Base-by-base conservation (phyloP, 306 rosid genomes). In the Prinsepia uniflora region DNA sequence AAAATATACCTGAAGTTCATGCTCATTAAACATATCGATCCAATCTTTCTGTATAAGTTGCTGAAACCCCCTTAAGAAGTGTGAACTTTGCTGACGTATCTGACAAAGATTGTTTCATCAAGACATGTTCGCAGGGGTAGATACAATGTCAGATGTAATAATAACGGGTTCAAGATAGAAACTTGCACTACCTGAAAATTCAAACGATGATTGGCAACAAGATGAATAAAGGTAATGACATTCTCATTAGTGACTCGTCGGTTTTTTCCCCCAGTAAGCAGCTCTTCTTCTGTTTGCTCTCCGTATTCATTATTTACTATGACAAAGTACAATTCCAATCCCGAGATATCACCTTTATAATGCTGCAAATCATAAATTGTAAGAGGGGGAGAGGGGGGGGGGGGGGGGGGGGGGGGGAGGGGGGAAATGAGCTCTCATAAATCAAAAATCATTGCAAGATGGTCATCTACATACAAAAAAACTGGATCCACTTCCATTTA, bases 21-120 rank as follows among this genome's bases (percentile, higher is more conserved):
- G 97, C 84, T 94, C 99, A 69, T 94, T 91, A 62, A 94, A 94
- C 97, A 94, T 89, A 75, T 94, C 96, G 34, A 94, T 94, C 99
- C 97, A 91, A 78, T 87, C 95, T 87, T 87, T 94, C 87, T 81
- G 99, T 83, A 94, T 78, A 78, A 94, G 99, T 80, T 83, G 97
- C 85, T 91, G 96, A 85, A 94, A 94, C 52, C 99, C 99, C 88
- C 90, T 91, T 82, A 94, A 82, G 81, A 94, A 94, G 84, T 91
- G 96, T 65, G 92, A 88, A 84, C 98, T 94, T 90, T 94, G 98
- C 74, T 93, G 98, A 62, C 94, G 92, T 73, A 93, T 93, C 98
- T 93, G 91, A 67, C 75, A 75, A 53, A 47, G 46, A 63, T 30
- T 3, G 7, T 5, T 11, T 60, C 49, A 24, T 44, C 73, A 47